Conservation (phyloP, 768 basidiomycete genomes). For the Boletus bicolor region DNA sequence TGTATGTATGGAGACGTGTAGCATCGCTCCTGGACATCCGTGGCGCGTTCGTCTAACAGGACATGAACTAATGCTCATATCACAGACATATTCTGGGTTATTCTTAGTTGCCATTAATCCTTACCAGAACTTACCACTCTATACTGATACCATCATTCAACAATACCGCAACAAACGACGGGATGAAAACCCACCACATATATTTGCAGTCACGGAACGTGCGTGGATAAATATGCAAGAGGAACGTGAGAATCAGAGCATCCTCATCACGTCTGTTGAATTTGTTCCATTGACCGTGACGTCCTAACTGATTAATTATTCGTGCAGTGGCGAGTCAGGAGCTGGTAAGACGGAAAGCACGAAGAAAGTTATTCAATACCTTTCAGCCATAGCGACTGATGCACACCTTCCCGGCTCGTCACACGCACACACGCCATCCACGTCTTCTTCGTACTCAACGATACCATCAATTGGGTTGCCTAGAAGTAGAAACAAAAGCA, state of each 20-base stretch:
- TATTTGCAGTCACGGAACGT: conserved; percentile 94
- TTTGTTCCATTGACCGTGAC: not conserved
- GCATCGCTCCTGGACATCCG: conserved; percentile 2
- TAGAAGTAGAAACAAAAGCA: conserved; percentile 56
- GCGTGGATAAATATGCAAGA: conserved; percentile 99
- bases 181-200: conserved; percentile 93
- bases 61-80: conserved; percentile 12
- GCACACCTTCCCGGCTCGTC: conserved; percentile 53
- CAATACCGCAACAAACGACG: conserved; percentile 88
- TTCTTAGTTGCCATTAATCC: conserved; percentile 99
- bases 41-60: conserved; percentile 1
- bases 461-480: conserved; percentile 70
- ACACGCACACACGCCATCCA: conserved; percentile 65
- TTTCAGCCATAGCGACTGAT: conserved; percentile 94
- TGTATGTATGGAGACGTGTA: not conserved
- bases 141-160: conserved; percentile 83
- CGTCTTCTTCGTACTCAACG: conserved; percentile 50
- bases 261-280: conserved; percentile 86
- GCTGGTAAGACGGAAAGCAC: conserved; percentile 99
- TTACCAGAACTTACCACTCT: conserved; percentile 88
- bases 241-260: conserved; percentile 95
- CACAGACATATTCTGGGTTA: conserved; percentile 88
- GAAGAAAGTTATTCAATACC: conserved; percentile 99
- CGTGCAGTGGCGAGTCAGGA: conserved; percentile 87
- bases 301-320: conserved; percentile 10